Conservation (phyloP, 352 stramenopile genomes). For the Elongisporangium undulatum region DNA sequence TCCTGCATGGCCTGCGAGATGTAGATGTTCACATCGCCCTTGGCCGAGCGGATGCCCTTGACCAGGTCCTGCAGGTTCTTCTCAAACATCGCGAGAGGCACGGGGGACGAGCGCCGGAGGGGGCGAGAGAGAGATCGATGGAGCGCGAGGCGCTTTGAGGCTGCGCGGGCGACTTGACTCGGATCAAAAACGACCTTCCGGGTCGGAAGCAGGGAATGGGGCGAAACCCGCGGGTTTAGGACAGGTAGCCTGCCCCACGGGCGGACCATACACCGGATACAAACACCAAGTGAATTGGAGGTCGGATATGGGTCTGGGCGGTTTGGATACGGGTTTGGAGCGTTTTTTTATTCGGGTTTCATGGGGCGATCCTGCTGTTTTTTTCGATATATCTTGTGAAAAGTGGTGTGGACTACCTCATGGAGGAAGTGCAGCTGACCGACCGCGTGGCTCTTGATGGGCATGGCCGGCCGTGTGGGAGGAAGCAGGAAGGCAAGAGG, state of each 20-base stretch:
- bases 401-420: neutral
- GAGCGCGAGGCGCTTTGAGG: neutral
- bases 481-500: neutral
- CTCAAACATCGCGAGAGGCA: conserved; percentile 91
- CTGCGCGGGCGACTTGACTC: neutral
- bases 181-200: neutral
- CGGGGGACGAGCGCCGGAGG: neutral
- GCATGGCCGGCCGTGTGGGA: too few relatives aligned
- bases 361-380: neutral
- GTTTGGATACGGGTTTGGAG: neutral
- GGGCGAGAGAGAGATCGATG: conserved; percentile 5
- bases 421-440: neutral
- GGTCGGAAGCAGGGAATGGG: neutral
- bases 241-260: too few relatives aligned
- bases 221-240: neutral
- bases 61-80: conserved; percentile 98
- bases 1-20: conserved; percentile 97
- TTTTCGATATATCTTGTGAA: neutral
- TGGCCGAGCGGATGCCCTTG: conserved; percentile 97
- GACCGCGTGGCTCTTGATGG: too few relatives aligned
- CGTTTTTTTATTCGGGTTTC: neutral
- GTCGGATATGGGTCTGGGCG: neutral
- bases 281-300: neutral
- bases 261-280: conserved; percentile 3
- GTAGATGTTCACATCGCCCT: conserved; percentile 94